Base-by-base conservation (phyloP, 1,139 yeast species). In the Pneumocystis jirovecii region DNA sequence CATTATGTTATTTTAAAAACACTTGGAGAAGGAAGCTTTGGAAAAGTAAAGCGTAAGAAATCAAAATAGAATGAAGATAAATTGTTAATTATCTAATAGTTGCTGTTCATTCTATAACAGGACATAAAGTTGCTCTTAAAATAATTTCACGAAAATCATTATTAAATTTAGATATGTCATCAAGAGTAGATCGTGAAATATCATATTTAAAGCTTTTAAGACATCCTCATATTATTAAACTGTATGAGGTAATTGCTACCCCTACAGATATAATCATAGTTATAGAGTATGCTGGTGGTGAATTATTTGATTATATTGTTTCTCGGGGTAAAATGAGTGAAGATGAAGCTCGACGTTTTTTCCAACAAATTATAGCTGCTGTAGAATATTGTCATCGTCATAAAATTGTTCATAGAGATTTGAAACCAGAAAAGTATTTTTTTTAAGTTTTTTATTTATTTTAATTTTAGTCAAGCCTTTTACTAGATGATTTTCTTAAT, bases 191-290 rank as follows among this genome's bases (percentile, higher is more conserved):
- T 77, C 81, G 98, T 71, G 98, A 93, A 75, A 93, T 93, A 68
- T 86, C 96, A 8, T 93, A 93, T 75, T 80, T 93, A 70, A 80
- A 97, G 66, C 79, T 93, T 68, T 81, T 93, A 69, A 84, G 97
- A 76, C 98, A 93, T 75, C 98, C 97, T 4, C 98, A 93, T 75
- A 93, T 93, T 75, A 93, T 93, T 78, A 93, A 93, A 76, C 81
- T 93, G 68, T 93, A 91, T 77, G 98, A 93, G 76, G 98, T 93
- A 65, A 93, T 93, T 75, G 93, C 93, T 76, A 87, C 96, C 57
- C 89, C 89, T 72, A 97, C 93, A 72, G 98, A 93, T 72, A 93
- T 93, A 71, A 89, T 93, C 72, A 93, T 93, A 97, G 97, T 95
- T 45, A 91, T 93, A 73, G 98, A 93, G 76, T 93, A 83, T 74